A percentile compares a stretch with the other conserved stretches of the same genome.
These are phyloP conservation scores for Leptoxyphium fumago DNA, from an alignment of 2,329 filamentous ascomycete genomes.

Conservation along the genomic window DNA sequence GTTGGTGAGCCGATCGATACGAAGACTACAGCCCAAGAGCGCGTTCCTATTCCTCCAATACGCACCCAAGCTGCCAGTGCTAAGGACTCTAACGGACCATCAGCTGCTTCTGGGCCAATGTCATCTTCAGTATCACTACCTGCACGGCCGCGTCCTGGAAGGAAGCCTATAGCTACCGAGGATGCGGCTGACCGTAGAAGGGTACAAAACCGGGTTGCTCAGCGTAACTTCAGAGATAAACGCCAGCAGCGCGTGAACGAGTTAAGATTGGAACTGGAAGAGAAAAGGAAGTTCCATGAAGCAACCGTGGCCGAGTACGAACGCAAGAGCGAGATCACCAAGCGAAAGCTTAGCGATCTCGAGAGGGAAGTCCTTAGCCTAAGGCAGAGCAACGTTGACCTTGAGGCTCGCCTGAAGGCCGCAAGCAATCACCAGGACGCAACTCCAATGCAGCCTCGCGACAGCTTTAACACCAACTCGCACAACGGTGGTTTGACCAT, in stretches of 20 bases:
- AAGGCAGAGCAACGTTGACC: neutral
- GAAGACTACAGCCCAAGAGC: neutral
- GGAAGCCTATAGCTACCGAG: conserved; percentile 66
- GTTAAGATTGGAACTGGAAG: conserved; percentile 24
- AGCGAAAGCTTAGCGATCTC: neutral
- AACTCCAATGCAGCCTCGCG: neutral
- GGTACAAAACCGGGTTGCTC: conserved; percentile 83
- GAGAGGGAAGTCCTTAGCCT: neutral
- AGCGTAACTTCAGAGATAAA: conserved; percentile 78
- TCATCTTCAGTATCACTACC: conserved; percentile 24
- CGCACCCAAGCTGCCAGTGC: neutral
- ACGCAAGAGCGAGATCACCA: neutral
- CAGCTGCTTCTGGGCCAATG: conserved; percentile 20
- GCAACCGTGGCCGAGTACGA: neutral
- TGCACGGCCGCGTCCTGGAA: conserved; percentile 49
- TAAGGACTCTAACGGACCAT: neutral
- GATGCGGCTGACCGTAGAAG: conserved; percentile 87
- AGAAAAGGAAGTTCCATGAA: conserved; percentile 2
- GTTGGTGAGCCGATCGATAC: too few species aligned
- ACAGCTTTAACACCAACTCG: neutral
- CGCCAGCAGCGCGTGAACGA: conserved; percentile 71
- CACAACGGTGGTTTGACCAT: neutral
- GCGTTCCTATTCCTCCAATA: neutral
- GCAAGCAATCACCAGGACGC: neutral
- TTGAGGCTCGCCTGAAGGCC: conserved; percentile 1